Conservation (phyloP, 2,329 filamentous ascomycete species). For the Penicillium freii region DNA sequence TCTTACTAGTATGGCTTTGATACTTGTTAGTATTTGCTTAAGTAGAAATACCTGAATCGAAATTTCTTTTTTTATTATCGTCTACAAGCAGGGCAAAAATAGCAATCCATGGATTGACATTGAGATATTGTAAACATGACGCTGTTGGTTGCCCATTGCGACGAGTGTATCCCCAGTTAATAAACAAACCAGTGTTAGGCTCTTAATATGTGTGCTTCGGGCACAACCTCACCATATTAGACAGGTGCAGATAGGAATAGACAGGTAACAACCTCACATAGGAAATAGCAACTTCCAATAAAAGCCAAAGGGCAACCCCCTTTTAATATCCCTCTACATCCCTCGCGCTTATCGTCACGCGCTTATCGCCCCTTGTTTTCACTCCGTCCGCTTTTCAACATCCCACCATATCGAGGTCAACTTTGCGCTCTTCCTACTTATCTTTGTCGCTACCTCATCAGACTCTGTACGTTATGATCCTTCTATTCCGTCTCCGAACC, state of each 20-base stretch:
- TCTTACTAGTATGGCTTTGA: background rate
- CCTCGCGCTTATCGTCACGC: slow-evolving; percentile 26
- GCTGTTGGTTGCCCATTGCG: slow-evolving; percentile 24
- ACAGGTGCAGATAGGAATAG: background rate
- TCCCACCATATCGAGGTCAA: slow-evolving; percentile 21
- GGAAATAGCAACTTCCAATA: background rate
- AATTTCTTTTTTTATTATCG: too few relatives aligned
- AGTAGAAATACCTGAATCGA: too few relatives aligned
- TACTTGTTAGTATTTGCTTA: too few relatives aligned
- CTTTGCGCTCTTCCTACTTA: slow-evolving; percentile 1
- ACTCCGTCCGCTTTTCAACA: slow-evolving; percentile 24
- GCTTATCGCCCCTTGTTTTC: slow-evolving; percentile 30
- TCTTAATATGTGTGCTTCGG: slow-evolving; percentile 4
- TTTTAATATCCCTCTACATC: slow-evolving; percentile 6
- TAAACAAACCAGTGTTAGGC: slow-evolving; percentile 20
- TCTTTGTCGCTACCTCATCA: background rate
- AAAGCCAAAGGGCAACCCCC: background rate
- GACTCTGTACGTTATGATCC: background rate
- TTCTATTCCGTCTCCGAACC: background rate
- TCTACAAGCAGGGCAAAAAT: too few relatives aligned
- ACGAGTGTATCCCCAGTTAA: slow-evolving; percentile 8
- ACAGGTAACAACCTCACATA: background rate
- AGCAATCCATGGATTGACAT: background rate
- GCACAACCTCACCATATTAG: slow-evolving; percentile 12
- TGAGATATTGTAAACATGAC: background rate